Conservation (phyloP, 2,329 filamentous ascomycete species). For the Westerdykella ornata region DNA sequence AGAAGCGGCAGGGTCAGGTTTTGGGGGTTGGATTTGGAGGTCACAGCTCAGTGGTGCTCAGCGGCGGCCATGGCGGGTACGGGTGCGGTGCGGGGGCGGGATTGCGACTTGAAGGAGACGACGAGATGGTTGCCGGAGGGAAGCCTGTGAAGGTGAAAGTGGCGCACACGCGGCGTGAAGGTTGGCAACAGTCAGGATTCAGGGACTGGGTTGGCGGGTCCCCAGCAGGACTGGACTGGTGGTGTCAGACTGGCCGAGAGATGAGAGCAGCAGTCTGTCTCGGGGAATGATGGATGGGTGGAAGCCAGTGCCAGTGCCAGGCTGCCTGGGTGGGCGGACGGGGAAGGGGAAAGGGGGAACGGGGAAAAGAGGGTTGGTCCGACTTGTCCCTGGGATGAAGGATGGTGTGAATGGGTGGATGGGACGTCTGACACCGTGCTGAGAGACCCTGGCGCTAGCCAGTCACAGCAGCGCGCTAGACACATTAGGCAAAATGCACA, state of each 20-base stretch:
- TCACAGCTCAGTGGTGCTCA: slow-evolving; percentile 5
- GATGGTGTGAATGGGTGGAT: neutral
- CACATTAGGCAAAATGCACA: no score
- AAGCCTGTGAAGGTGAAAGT: slow-evolving; percentile 4
- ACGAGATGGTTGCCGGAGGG: neutral
- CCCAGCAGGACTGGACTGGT: slow-evolving; percentile 5
- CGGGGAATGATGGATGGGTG: slow-evolving; percentile 5
- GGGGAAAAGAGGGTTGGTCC: no score
- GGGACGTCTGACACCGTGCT: slow-evolving; percentile 3
- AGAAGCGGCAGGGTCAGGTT: neutral
- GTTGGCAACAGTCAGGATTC: neutral
- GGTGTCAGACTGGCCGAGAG: slow-evolving; percentile 13
- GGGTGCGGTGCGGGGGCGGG: neutral
- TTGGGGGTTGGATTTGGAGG: neutral
- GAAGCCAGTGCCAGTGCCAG: slow-evolving; percentile 20
- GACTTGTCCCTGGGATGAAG: no score
- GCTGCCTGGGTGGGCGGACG: slow-evolving; percentile 18
- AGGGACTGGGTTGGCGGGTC: neutral
- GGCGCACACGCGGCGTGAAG: slow-evolving; percentile 6
- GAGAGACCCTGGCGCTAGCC: slow-evolving; percentile 1
- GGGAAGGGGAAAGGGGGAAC: slow-evolving; percentile 15
- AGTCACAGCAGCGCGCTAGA: no score
- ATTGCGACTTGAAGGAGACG: neutral
- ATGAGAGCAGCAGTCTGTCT: slow-evolving; percentile 19
- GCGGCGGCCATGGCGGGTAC: slow-evolving; percentile 9